Conservation (phyloP, 1,284 basidiomycete genomes). For the Leccinum pachyderme region DNA sequence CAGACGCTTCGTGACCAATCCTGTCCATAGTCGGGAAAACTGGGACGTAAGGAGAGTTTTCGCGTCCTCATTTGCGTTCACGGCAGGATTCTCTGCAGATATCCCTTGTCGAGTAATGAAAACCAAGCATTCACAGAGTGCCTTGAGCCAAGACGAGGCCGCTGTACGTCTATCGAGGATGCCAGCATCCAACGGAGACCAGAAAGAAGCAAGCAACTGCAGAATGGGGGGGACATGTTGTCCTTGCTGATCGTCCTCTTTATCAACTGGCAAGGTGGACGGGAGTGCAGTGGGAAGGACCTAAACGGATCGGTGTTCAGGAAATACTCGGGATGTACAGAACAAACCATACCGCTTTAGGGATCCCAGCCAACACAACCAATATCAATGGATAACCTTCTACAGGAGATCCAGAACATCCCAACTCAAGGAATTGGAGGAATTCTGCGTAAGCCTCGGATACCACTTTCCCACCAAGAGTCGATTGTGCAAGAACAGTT, state of each 20-base stretch:
- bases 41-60: slow-evolving; percentile 44
- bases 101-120: slow-evolving; percentile 50
- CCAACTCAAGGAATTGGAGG: slow-evolving; percentile 68
- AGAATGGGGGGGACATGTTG: slow-evolving; percentile 30
- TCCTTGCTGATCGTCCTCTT: neutral
- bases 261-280: slow-evolving; percentile 10
- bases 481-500: slow-evolving; percentile 15
- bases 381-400: slow-evolving; percentile 78
- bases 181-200: slow-evolving; percentile 70
- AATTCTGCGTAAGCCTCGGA: slow-evolving; percentile 69
- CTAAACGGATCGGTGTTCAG: slow-evolving; percentile 10
- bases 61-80: slow-evolving; percentile 17
- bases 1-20: slow-evolving; percentile 41
- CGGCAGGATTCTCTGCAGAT: slow-evolving; percentile 1
- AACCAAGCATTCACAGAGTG: slow-evolving; percentile 67
- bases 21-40: slow-evolving; percentile 49
- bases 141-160: slow-evolving; percentile 61
- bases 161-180: slow-evolving; percentile 46
- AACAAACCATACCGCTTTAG: slow-evolving; percentile 32
- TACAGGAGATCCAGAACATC: slow-evolving; percentile 72
- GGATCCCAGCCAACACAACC: slow-evolving; percentile 78
- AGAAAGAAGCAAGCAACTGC: slow-evolving; percentile 71
- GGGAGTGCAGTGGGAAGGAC: slow-evolving; percentile 35
- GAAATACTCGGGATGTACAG: neutral
- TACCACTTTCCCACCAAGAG: slow-evolving; percentile 6